Evolutionary conservation across 805 yeast species (phyloP), one percentile per base, ranked within the genome.

Genomic region (Kodamaea kaohsiungensis): DNA sequence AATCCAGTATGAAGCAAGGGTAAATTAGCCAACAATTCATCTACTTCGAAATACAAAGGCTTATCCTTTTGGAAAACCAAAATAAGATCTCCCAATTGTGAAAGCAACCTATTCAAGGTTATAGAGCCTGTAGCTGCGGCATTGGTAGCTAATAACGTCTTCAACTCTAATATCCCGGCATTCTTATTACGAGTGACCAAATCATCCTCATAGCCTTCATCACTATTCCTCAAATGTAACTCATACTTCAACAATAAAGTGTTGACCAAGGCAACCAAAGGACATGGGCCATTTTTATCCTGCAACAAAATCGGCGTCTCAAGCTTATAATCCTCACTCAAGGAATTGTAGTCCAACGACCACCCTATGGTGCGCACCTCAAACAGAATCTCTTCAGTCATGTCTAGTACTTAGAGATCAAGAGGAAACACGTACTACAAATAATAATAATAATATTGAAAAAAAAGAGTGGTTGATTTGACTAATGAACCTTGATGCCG

Each of bases 251-350:
- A 67, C 6, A 90, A 65, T 13, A 92, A 66, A 0, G 90, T 81
- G 65, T 92, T 92, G 48, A 84, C 78, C 42, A 92, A 70, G 0
- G 97, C 92, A 12, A 92, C 79, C 39, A 92, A 68, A 1, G 96
- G 96, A 65, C 97, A 91, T 0, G 97, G 96, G 0, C 97, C 97
- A 63, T 91, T 90, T 48, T 72, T 76, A 57, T 89, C 89, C 71
- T 91, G 97, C 17, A 90, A 69, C 2, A 92, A 71, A 35, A 91
- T 82, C 43, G 83, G 83, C 54, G 86, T 78, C 58, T 54, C 57
- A 30, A 66, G 67, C 47, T 69, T 68, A 59, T 72, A 69, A 46
- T 68, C 71, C 19, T 55, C 58, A 10, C 48, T 53, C 43, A 52
- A 46, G 27, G 57, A 48, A 27, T 53, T 43, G 49, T 59, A 59